phyloP scores from a whole-genome alignment of 768 basidiomycete species.

The Mycena pura region DNA sequence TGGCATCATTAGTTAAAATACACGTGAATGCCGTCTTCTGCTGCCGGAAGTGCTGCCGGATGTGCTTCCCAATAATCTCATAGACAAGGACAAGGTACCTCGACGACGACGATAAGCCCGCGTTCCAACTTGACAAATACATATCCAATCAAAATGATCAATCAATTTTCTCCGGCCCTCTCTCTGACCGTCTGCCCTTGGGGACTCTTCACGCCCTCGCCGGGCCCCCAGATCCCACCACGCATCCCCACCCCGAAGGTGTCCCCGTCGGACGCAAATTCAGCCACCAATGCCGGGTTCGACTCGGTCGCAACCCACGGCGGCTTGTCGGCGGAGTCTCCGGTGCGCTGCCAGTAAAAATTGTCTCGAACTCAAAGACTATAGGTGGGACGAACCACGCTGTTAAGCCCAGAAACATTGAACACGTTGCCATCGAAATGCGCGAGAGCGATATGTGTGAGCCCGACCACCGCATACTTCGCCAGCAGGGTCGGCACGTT shows the following conservation, averaged over 20 bases:
- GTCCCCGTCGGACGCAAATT: constrained; percentile 20
- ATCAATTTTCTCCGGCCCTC: constrained; percentile 27
- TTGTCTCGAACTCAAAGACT: neutral
- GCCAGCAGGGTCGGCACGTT: constrained; percentile 31
- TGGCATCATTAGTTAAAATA: too few species aligned
- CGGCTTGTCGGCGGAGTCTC: constrained; percentile 24
- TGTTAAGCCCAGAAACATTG: constrained; percentile 23
- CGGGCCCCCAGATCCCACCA: constrained; percentile 33
- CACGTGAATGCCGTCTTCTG: too few species aligned
- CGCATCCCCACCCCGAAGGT: constrained; percentile 25
- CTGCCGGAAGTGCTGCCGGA: too few species aligned
- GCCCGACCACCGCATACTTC: constrained; percentile 24
- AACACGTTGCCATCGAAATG: constrained; percentile 35
- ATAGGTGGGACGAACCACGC: too few species aligned
- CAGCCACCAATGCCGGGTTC: constrained; percentile 19
- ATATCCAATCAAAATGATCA: too few species aligned
- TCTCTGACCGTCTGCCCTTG: constrained; percentile 27
- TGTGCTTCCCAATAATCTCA: too few species aligned
- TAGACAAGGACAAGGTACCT: too few species aligned
- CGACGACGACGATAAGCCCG: too few species aligned
- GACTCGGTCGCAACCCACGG: constrained; percentile 23
- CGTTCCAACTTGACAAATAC: too few species aligned
- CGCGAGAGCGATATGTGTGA: constrained; percentile 26
- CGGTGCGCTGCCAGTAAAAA: constrained; percentile 23
- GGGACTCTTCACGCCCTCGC: constrained; percentile 22